Evolutionary conservation across 495 filamentous ascomycete species (phyloP), one percentile per base, ranked within the genome.

Genomic region (Penicillium samsonianum): DNA sequence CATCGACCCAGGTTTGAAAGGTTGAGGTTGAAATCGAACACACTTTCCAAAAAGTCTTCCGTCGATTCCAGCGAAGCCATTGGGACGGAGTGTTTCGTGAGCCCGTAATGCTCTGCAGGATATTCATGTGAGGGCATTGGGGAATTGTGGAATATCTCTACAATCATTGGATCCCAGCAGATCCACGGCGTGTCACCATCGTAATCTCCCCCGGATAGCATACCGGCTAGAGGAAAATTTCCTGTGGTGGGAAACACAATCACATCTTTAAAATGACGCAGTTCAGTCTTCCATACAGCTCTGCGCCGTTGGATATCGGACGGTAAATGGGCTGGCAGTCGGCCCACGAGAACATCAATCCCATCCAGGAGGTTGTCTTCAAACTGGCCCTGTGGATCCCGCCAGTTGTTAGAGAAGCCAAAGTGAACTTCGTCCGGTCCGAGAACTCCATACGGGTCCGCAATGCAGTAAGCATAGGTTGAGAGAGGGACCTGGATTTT

Each of bases 191-290:
- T 87, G 61, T 98, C 94, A 0, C 94, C 94, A 57, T 97, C 93
- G 67, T 97, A 97, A 71, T 98, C 94, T 9, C 94, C 94, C 14
- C 93, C 94, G 4, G 91, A 94, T 0, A 97, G 78, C 69, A 90
- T 90, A 31, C 85, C 82, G 0, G 92, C 94, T 1, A 96, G 80
- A 0, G 91, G 83, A 20, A 79, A 79, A 11, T 81, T 49, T 0
- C 94, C 92, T 61, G 82, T 82, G 0, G 80, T 79, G 0, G 94
- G 80, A 63, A 98, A 97, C 2, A 97, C 83, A 55, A 96, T 87
- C 6, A 97, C 89, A 67, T 97, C 90, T 58, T 88, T 86, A 19
- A 96, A 79, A n/a, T 85, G 80, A 5, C 84, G 80, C 0, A 98
- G 79, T 57, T 91, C 87, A 0, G 75, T 72, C 42, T 81, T 87